Evolutionary conservation across 352 stramenopile genomes (phyloP), one percentile per base, ranked within the genome.

Genomic region (Thraustochytrium sp.): DNA sequence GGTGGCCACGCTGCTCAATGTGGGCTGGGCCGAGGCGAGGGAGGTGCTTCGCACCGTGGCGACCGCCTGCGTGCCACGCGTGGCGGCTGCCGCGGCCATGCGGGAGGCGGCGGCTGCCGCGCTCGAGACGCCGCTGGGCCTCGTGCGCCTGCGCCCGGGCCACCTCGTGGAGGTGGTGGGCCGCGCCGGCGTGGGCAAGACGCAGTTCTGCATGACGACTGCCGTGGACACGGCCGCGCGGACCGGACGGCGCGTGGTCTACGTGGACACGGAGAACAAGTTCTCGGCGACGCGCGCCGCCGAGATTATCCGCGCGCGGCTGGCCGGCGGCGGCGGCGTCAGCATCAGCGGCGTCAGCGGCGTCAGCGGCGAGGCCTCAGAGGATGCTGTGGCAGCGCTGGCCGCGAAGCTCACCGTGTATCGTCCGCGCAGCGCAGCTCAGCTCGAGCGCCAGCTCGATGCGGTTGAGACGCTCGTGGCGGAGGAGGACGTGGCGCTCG

Each of bases 101-200:
- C 23, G 13, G 23, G 31, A 23, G 18, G 13, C 36, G 13, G n/a
- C 8, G 1, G 49, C 26, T 36, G 31, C 23, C 21, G 26, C 31
- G 42, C 36, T 55, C 31, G 34, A 68, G n/a, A 77, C 65, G 34
- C 37, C 68, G 3, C 51, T 80, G 13, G 21, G 21, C 23, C 4
- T 75, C 38, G 76, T 92, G 31, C 86, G 90, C 83, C 85, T 84
- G 5, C 5, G 4, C 5, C 59, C 76, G 0, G 62, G 62, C 36
- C 76, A 80, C 26, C 42, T 86, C 36, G 76, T 78, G 48, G 82
- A 86, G 49, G 23, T 86, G 48, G 82, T 85, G 26, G 82, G 82
- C 40, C 73, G 73, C 53, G 82, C 82, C 3, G 82, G 82, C 53
- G 48, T 62, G 48, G 82, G 82, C 26, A 86, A 86, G 55, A 86